Percentiles rank a stretch among this genome's conserved stretches.
phyloP scores from a whole-genome alignment of 176 grass and related monocot species.

The Carex myosuroides region DNA sequence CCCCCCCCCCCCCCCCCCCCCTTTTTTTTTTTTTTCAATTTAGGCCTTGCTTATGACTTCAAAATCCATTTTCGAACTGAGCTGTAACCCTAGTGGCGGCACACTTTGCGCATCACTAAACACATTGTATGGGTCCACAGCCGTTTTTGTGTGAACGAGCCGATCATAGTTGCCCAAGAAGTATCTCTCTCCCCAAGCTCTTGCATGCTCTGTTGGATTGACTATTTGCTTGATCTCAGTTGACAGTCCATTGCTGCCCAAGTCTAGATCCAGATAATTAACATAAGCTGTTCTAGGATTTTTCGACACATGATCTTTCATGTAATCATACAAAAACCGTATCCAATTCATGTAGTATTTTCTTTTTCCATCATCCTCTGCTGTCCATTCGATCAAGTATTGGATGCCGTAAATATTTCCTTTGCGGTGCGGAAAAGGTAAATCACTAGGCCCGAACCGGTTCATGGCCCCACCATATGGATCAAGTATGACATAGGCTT shows the following conservation, averaged over 20 bases:
- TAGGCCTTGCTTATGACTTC: background rate
- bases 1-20: no score
- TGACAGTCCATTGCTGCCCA: constrained; percentile 27
- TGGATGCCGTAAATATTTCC: constrained; percentile 65
- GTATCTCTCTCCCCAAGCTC: constrained; percentile 53
- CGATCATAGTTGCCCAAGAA: constrained; percentile 59
- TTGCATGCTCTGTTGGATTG: constrained; percentile 22
- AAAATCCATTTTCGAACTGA: background rate
- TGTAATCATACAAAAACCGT: constrained; percentile 32
- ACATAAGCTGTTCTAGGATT: constrained; percentile 47
- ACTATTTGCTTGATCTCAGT: background rate
- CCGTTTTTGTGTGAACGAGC: constrained; percentile 41
- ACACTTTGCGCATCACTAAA: constrained; percentile 69
- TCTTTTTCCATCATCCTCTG: background rate
- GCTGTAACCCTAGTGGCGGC: constrained; percentile 24
- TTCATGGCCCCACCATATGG: constrained; percentile 77
- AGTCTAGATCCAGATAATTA: constrained; percentile 84
- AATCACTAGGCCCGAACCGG: constrained; percentile 10
- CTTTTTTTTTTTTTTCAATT: background rate
- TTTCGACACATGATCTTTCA: constrained; percentile 31
- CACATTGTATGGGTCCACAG: constrained; percentile 49
- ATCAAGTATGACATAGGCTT: constrained; percentile 62
- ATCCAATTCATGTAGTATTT: constrained; percentile 54
- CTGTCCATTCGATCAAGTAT: constrained; percentile 44
- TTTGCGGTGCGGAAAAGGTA: constrained; percentile 57